These are phyloP conservation scores for Ettlia oleoabundans DNA, from an alignment of 139 green algal species.

Conservation along the genomic window DNA sequence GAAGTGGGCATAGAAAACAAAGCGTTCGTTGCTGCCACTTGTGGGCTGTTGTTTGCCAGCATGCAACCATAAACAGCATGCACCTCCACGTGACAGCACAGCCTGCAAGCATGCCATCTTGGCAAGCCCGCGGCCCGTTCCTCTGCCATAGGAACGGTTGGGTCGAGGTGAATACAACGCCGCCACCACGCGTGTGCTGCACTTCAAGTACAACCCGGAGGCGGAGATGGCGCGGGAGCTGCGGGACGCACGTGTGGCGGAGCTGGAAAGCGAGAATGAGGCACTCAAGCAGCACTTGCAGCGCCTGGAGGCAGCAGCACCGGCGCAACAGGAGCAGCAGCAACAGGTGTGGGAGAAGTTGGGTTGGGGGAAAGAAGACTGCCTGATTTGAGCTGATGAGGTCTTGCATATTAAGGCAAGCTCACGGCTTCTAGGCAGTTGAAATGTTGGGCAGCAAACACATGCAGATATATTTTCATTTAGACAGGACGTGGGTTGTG, in stretches of 20 bases:
- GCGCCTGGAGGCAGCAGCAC: slow-evolving; percentile 22
- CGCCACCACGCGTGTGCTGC: slow-evolving; percentile 70
- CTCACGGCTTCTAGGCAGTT: no score
- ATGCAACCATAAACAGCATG: no score
- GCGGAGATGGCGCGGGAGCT: slow-evolving; percentile 38
- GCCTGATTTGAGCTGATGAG: neutral
- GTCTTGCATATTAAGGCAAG: no score
- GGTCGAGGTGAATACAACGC: slow-evolving; percentile 72
- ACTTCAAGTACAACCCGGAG: slow-evolving; percentile 81
- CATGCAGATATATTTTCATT: no score
- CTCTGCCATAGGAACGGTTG: slow-evolving; percentile 58
- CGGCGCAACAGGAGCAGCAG: neutral
- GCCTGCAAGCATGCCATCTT: no score
- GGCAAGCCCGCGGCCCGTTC: neutral
- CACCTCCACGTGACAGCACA: no score
- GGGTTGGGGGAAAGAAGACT: neutral
- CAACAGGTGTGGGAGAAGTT: neutral
- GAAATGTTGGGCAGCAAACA: no score
- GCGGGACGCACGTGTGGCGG: slow-evolving; percentile 22
- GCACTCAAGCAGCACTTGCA: slow-evolving; percentile 22
- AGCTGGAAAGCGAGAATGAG: slow-evolving; percentile 46
- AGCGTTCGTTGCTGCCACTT: no score
- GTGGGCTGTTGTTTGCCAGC: no score
- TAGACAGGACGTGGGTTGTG: no score
- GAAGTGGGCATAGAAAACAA: no score